Conservation (phyloP, 768 basidiomycete genomes). For the Hericium erinaceus region DNA sequence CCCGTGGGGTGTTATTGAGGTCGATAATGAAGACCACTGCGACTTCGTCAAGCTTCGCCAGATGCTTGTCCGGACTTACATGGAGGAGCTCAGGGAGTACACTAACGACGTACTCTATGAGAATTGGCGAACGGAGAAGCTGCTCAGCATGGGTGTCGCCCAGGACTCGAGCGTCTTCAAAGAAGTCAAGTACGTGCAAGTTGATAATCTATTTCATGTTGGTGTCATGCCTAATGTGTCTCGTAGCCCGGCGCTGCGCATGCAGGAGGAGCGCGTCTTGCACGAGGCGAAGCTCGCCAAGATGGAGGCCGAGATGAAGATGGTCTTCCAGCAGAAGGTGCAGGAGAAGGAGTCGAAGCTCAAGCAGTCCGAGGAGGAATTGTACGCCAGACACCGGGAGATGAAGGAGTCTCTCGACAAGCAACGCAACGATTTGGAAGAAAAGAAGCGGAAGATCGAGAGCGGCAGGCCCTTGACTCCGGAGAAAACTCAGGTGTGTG, state of each 20-base stretch:
- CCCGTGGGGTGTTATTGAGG: conserved; percentile 98
- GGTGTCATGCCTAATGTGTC: conserved; percentile 4
- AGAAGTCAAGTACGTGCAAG: conserved; percentile 84
- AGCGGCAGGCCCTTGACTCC: conserved; percentile 91
- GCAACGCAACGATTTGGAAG: conserved; percentile 90
- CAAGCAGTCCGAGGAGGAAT: conserved; percentile 98
- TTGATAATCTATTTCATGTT: not conserved
- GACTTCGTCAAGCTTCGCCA: conserved; percentile 99
- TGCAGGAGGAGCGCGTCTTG: conserved; percentile 91
- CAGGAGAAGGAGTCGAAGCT: conserved; percentile 98
- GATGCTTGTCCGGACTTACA: conserved; percentile 98
- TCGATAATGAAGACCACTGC: conserved; percentile 98
- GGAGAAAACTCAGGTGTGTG: conserved; percentile 78
- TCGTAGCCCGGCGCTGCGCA: conserved; percentile 83
- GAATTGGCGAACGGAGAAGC: conserved; percentile 95
- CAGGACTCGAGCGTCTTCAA: conserved; percentile 98
- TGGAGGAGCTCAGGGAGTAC: conserved; percentile 98
- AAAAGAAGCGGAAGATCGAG: conserved; percentile 96
- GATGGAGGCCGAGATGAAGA: conserved; percentile 99
- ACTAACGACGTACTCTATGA: conserved; percentile 95
- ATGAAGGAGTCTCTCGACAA: conserved; percentile 99
- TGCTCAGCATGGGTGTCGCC: conserved; percentile 94
- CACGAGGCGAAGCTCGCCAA: conserved; percentile 97
- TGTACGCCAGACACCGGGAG: conserved; percentile 96
- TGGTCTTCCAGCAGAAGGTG: conserved; percentile 99